These are phyloP conservation scores for Colletotrichum tabaci DNA, from an alignment of 2,329 filamentous ascomycete species.

Conservation along the genomic window DNA sequence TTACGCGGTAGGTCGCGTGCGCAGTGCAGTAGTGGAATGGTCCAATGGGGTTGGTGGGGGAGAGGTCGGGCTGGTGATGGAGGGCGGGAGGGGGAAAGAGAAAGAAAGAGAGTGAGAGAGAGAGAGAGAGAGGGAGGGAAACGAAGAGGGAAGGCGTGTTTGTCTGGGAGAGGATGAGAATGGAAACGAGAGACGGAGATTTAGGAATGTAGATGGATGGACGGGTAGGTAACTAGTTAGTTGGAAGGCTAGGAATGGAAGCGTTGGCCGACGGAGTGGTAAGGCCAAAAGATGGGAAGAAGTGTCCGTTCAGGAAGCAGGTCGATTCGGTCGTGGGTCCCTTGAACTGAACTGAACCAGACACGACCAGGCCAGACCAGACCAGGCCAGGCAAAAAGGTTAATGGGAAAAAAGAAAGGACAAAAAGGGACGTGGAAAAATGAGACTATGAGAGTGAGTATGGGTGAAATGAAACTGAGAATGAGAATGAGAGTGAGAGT, in stretches of 20 bases:
- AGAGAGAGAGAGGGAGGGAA: not conserved
- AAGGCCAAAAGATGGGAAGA: constrained; percentile 1
- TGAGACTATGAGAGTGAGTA: too few species aligned
- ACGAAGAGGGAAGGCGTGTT: not conserved
- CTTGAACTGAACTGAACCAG: not conserved
- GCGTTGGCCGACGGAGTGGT: not conserved
- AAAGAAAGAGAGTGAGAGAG: not conserved
- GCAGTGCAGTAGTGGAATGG: constrained; percentile 24
- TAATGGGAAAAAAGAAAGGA: not conserved
- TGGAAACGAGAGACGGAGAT: not conserved
- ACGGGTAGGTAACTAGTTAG: too few species aligned
- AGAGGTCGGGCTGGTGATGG: constrained; percentile 3
- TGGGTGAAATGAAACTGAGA: too few species aligned
- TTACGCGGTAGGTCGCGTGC: constrained; percentile 42
- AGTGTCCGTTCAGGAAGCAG: not conserved
- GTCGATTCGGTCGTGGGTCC: not conserved
- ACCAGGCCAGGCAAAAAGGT: not conserved
- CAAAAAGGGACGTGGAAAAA: too few species aligned
- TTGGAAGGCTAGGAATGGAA: not conserved
- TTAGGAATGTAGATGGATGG: not conserved
- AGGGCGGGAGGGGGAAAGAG: constrained; percentile 4
- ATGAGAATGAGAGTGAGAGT: too few species aligned
- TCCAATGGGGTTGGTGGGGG: constrained; percentile 14
- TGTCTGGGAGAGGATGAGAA: not conserved
- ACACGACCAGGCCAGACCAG: not conserved